Percentiles rank a stretch among this genome's conserved stretches.
phyloP scores from a whole-genome alignment of 2,329 filamentous ascomycete genomes.

The Clarireedia monteithiana region DNA sequence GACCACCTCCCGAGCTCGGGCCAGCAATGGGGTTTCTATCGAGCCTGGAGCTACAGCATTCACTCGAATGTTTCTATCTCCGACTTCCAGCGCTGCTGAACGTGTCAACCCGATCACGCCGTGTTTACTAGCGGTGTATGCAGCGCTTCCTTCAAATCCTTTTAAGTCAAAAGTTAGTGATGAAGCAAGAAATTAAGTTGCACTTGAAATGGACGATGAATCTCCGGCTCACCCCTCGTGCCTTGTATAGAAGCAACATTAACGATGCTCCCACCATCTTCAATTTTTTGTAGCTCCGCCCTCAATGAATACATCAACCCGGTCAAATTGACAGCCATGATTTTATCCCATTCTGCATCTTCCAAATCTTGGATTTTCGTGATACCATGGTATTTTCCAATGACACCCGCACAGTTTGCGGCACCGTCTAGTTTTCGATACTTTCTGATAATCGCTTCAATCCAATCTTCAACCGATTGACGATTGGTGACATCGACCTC shows the following conservation, averaged over 20 bases:
- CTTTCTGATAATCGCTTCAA: slow-evolving; percentile 28
- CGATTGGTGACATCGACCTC: slow-evolving; percentile 30
- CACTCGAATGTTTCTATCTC: slow-evolving; percentile 32
- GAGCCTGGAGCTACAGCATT: slow-evolving; percentile 30
- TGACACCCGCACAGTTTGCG: slow-evolving; percentile 43
- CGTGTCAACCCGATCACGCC: slow-evolving; percentile 34
- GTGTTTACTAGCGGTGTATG: slow-evolving; percentile 29
- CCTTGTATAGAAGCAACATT: slow-evolving; percentile 42
- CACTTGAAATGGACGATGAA: not conserved
- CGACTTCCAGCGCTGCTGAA: slow-evolving; percentile 20
- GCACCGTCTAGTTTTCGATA: slow-evolving; percentile 36
- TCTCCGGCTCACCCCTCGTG: slow-evolving; percentile 31
- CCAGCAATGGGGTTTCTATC: slow-evolving; percentile 43
- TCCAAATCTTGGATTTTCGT: slow-evolving; percentile 25
- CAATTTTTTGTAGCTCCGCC: slow-evolving; percentile 35
- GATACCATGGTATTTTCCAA: slow-evolving; percentile 29
- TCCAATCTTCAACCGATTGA: slow-evolving; percentile 31
- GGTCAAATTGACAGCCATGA: slow-evolving; percentile 32
- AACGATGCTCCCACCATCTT: slow-evolving; percentile 31
- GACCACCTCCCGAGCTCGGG: slow-evolving; percentile 20
- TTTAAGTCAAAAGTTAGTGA: slow-evolving; percentile 25
- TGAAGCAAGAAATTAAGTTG: not conserved
- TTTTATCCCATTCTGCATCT: slow-evolving; percentile 33
- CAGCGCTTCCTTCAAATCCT: slow-evolving; percentile 28
- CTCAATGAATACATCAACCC: slow-evolving; percentile 33